A percentile compares a stretch with the other conserved stretches of the same genome.
phyloP scores from a whole-genome alignment of 345 rosid genomes.

The Euphorbia tirucalli region DNA sequence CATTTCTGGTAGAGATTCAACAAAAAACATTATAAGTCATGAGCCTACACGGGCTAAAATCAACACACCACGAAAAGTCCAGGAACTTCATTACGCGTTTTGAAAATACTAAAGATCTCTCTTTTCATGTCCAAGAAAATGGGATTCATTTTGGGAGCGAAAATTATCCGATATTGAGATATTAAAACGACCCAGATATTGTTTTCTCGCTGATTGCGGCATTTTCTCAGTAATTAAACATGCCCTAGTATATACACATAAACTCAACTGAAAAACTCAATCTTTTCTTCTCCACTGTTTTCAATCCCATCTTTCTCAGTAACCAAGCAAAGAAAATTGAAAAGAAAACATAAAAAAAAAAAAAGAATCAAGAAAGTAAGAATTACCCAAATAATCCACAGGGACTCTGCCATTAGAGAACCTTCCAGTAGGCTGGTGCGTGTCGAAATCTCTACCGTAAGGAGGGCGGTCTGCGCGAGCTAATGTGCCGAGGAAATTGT shows the following conservation, averaged over 20 bases:
- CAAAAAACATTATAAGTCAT: no score
- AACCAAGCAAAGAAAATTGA: background rate
- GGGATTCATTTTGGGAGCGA: no score
- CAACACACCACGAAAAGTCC: background rate
- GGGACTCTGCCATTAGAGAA: constrained; percentile 93
- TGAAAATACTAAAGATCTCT: background rate
- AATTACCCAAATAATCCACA: constrained; percentile 76
- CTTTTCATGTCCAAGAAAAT: no score
- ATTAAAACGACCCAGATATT: background rate
- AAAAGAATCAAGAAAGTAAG: background rate
- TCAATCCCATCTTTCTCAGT: background rate
- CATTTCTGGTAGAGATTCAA: background rate
- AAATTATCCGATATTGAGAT: background rate
- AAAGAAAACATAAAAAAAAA: background rate
- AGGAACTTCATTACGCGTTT: background rate
- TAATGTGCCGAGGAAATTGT: constrained; percentile 84
- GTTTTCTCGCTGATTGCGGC: background rate
- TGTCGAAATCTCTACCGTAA: constrained; percentile 89
- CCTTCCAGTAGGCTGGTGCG: constrained; percentile 79
- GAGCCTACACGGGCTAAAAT: no score
- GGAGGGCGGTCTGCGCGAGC: constrained; percentile 89
- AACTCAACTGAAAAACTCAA: background rate
- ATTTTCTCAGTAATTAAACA: constrained; percentile 14
- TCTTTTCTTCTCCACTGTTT: no score
- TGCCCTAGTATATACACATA: background rate